Evolutionary conservation across 2,329 filamentous ascomycete genomes (phyloP).

Genomic region (Dactylellina haptotyla): DNA sequence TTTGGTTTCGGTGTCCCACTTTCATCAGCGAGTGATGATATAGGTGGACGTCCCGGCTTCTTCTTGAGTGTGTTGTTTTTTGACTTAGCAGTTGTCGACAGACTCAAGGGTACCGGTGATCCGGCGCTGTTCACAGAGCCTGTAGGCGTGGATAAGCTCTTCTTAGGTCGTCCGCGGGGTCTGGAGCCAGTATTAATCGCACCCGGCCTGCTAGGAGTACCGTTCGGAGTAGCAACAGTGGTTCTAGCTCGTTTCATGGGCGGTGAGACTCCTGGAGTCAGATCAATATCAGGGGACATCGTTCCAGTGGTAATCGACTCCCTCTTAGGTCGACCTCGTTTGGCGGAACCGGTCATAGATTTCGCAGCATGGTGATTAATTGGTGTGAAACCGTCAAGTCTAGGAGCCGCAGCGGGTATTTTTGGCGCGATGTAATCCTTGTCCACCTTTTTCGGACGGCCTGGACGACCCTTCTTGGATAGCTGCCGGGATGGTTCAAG

Average conservation of each 20-base stretch:
- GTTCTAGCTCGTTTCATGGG: constrained; percentile 29
- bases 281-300: constrained; percentile 12
- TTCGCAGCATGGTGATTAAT: constrained; percentile 2
- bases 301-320: not conserved
- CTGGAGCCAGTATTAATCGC: constrained; percentile 4
- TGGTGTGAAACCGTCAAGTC: constrained; percentile 29
- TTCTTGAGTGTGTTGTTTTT: constrained; percentile 25
- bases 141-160: constrained; percentile 14
- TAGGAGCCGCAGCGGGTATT: not conserved
- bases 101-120: not conserved
- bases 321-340: constrained; percentile 34
- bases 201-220: constrained; percentile 10
- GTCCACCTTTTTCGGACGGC: constrained; percentile 36
- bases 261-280: constrained; percentile 10
- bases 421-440: constrained; percentile 17
- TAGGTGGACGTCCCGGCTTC: constrained; percentile 31
- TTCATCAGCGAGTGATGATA: constrained; percentile 19
- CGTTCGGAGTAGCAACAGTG: not conserved
- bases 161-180: constrained; percentile 29
- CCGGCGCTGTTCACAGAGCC: not conserved
- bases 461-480: constrained; percentile 33
- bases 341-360: not conserved
- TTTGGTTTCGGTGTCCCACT: not conserved
- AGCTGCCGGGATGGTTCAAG: constrained; percentile 30
- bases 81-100: not conserved